Percentiles rank a stretch among this genome's conserved stretches.
Evolutionary conservation across 257 asterid genomes (phyloP).

Genomic region (Dorcoceras hygrometricum): DNA sequence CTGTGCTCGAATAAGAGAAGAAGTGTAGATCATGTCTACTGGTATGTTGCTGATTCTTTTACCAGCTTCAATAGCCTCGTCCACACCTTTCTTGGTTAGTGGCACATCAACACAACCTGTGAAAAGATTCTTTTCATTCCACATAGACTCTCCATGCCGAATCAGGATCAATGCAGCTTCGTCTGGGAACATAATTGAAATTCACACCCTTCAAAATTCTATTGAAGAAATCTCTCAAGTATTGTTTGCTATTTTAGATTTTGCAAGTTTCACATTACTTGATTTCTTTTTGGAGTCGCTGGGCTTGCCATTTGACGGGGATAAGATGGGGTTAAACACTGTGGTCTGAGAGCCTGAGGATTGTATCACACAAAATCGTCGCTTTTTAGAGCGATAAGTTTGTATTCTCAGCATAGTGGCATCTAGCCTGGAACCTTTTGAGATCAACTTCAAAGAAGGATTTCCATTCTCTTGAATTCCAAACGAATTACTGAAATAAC

Average conservation of each 20-base stretch:
- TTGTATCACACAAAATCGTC: constrained; percentile 38
- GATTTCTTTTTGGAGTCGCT: constrained; percentile 66
- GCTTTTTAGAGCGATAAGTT: constrained; percentile 42
- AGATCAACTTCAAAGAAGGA: constrained; percentile 47
- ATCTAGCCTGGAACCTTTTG: constrained; percentile 55
- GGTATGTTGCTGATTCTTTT: constrained; percentile 93
- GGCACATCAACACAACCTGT: constrained; percentile 99
- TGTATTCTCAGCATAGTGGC: constrained; percentile 32
- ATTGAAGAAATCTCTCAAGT: neutral
- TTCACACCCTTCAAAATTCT: neutral
- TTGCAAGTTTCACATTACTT: constrained; percentile 39
- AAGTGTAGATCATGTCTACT: constrained; percentile 83
- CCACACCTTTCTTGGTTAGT: constrained; percentile 83
- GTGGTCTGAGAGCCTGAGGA: constrained; percentile 56
- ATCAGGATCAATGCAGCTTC: constrained; percentile 92
- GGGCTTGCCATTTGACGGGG: constrained; percentile 47
- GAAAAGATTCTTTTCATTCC: constrained; percentile 99
- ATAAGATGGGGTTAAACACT: constrained; percentile 46
- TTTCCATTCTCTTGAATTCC: constrained; percentile 45
- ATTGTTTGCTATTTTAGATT: neutral
- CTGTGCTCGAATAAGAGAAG: constrained; percentile 90
- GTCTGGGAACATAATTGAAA: constrained; percentile 31
- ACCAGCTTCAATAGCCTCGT: constrained; percentile 97
- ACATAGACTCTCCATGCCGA: constrained; percentile 98
- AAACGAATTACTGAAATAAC: constrained; percentile 35